Evolutionary conservation across 108 stramenopile genomes (phyloP), one percentile per base, ranked within the genome.

Genomic region (Licmophora abbreviata): DNA sequence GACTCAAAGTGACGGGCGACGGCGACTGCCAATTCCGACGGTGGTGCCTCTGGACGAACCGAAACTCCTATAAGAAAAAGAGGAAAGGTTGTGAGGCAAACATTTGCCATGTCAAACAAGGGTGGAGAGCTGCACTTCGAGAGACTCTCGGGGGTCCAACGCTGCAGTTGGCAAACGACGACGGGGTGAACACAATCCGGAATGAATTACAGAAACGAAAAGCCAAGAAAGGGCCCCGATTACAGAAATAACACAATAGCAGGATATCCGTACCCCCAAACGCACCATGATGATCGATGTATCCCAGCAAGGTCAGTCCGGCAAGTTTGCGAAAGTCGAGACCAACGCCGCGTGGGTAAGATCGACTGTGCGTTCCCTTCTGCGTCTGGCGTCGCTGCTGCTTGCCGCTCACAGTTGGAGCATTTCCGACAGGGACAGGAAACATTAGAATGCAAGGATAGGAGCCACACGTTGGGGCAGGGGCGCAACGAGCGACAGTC

Each of bases 1-100:
- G 50, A 51, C 44, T 90, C 86, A 73, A 94, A 94, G 58, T 94
- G 88, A n/a, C 81, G 77, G 1, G 93, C 93, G 10, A 91, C 86
- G 3, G 82, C 79, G 27, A 84, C 82, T 24, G 84, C 84, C 45
- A 94, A 54, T 66, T 94, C 93, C 25, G 77, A 74, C 0, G 77
- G 81, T 15, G 88, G 83, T 29, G 93, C 88, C 51, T 86, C 87
- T 35, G 78, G 43, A 22, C 75, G 71, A 30, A 88, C 68, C 44
- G 60, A 48, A 12, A 94, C 78, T 12, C 71, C 79, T 73, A n/a
- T n/a, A n/a, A n/a, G n/a, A n/a, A n/a, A n/a, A n/a, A n/a, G n/a
- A n/a, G n/a, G n/a, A n/a, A n/a, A n/a, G n/a, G n/a, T n/a, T n/a
- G n/a, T n/a, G n/a, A n/a, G n/a, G n/a, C n/a, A n/a, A n/a, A n/a